Evolutionary conservation across 495 filamentous ascomycete genomes (phyloP), one percentile per base, ranked within the genome.

Genomic region (Penicillium canariense): DNA sequence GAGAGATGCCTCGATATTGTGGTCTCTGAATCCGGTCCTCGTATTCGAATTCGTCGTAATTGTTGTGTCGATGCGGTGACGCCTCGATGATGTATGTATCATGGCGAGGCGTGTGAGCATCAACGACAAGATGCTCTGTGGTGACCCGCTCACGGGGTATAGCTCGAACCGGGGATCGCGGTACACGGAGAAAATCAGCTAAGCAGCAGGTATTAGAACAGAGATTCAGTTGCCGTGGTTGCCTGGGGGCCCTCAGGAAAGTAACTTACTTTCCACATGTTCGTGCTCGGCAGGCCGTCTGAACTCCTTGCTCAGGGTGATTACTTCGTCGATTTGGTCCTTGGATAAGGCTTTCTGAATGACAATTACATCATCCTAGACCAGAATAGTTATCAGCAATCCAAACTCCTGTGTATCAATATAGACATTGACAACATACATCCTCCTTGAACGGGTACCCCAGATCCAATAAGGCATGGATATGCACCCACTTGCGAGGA

Each of bases 381-480:
- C 14, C 14, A 12, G 26, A 8, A 44, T 9, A 22, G 43, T 30
- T 1, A 11, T 25, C 32, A 38, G 15, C 30, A 25, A n/a, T 28
- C 12, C n/a, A 11, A 14, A 3, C 1, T 22, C 17, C 14, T 7
- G 17, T 11, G n/a, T 12, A 22, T 43, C 36, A 31, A 31, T 11
- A 10, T 2, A 31, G 22, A 15, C 2, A 14, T 6, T n/a, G 23
- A 12, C 44, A 12, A 22, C 52, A 34, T 73, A 93, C 89, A 75
- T 96, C 91, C 76, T 94, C 88, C 43, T 88, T 79, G 64, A 84
- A 96, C 2, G 91, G 89, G 74, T 95, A 96, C 9, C 89, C 88
- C 22, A 92, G 74, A 42, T 94, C 88, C 54, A 90, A 83, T 47
- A 96, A 80, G 12, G 89, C 91, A 58, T 82, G 76, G 67, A 86